phyloP scores from a whole-genome alignment of 2,329 filamentous ascomycete genomes.

The Cytospora chrysosperma region DNA sequence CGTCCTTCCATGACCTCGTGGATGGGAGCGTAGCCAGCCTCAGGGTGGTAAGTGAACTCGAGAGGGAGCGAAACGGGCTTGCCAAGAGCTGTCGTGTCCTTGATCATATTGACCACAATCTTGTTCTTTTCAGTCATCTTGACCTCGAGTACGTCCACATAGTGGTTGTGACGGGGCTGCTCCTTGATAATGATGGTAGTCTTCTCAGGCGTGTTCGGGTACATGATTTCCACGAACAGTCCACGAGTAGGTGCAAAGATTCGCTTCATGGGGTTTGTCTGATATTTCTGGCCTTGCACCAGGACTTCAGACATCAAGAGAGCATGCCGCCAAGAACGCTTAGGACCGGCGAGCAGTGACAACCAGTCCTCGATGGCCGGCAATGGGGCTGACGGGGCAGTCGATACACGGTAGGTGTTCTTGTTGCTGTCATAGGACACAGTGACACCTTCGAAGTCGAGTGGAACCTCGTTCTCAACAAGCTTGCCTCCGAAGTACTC shows the following conservation, averaged over 20 bases:
- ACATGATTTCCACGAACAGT: constrained; percentile 81
- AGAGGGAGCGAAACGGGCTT: constrained; percentile 81
- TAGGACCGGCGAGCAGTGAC: constrained; percentile 78
- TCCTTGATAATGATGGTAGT: constrained; percentile 87
- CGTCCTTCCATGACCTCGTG: constrained; percentile 93
- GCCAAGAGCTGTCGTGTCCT: constrained; percentile 84
- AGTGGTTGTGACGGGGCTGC: constrained; percentile 80
- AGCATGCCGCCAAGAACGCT: constrained; percentile 90
- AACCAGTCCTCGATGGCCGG: constrained; percentile 84
- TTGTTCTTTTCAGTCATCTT: constrained; percentile 72
- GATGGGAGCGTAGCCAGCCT: constrained; percentile 96
- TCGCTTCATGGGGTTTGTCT: constrained; percentile 91
- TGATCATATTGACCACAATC: constrained; percentile 86
- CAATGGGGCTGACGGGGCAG: constrained; percentile 68
- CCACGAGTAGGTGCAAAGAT: constrained; percentile 86
- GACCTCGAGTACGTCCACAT: constrained; percentile 85
- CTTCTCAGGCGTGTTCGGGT: constrained; percentile 79
- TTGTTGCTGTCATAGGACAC: constrained; percentile 77
- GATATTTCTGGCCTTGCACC: constrained; percentile 93
- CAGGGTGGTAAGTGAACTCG: constrained; percentile 89
- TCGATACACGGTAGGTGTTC: constrained; percentile 79
- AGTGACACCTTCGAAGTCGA: constrained; percentile 82
- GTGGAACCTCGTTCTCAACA: constrained; percentile 66
- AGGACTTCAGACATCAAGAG: constrained; percentile 92
- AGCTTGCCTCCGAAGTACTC: constrained; percentile 96